A percentile compares a stretch with the other conserved stretches of the same genome.
Conservation (phyloP, 805 yeast species). For the Aciculoconidium aculeatum region DNA sequence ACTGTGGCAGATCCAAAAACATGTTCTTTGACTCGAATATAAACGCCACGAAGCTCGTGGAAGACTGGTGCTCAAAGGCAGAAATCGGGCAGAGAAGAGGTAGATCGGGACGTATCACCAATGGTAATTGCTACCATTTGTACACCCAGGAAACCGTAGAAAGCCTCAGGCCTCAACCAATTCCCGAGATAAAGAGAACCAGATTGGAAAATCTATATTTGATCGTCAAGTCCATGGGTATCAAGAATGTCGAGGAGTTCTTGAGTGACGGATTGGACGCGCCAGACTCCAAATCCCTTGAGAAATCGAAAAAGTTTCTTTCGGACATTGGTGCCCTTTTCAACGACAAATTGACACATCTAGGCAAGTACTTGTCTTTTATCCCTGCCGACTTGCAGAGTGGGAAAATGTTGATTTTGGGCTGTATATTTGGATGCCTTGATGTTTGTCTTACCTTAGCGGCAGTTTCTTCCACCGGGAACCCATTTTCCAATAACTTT, state of each 20-base stretch:
- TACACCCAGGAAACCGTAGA: constrained; percentile 56
- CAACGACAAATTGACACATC: constrained; percentile 50
- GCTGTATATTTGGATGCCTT: constrained; percentile 78
- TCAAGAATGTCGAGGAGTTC: constrained; percentile 63
- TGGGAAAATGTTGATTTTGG: constrained; percentile 75
- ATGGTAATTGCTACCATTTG: constrained; percentile 76
- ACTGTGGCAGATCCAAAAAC: constrained; percentile 79
- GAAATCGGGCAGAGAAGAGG: constrained; percentile 91
- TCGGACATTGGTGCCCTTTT: constrained; percentile 69
- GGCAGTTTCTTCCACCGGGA: constrained; percentile 64
- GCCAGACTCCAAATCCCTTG: constrained; percentile 53
- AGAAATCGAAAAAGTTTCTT: constrained; percentile 46
- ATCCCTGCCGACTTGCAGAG: constrained; percentile 83
- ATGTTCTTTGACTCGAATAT: constrained; percentile 62
- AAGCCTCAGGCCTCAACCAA: constrained; percentile 63
- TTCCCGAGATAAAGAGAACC: constrained; percentile 85
- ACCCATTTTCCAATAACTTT: constrained; percentile 60
- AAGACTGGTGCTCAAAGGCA: constrained; percentile 85
- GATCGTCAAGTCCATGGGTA: constrained; percentile 85
- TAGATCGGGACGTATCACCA: constrained; percentile 93
- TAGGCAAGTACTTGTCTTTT: constrained; percentile 75
- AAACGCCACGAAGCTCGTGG: constrained; percentile 67
- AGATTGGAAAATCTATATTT: constrained; percentile 78
- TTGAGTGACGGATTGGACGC: constrained; percentile 76
- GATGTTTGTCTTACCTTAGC: constrained; percentile 78